Evolutionary conservation across 1,284 basidiomycete species (phyloP), one percentile per base, ranked within the genome.

Genomic region (Microstroma glucosiphilum): DNA sequence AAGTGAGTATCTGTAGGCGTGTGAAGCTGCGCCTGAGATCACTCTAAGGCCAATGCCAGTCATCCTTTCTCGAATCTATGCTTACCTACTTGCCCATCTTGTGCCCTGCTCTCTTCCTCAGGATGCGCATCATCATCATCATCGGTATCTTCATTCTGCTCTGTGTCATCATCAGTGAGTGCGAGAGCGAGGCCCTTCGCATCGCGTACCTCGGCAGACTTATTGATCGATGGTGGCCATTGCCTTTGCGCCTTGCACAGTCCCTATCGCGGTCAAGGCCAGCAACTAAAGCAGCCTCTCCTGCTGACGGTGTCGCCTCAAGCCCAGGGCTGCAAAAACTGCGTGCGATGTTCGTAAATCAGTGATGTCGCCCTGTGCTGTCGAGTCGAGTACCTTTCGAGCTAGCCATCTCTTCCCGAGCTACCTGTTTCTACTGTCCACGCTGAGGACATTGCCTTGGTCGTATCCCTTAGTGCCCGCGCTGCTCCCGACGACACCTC

Each of bases 151-250:
- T 79, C 62, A 73, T 75, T 59, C 62, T 79, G 23, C 70, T 79
- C 49, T 72, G 71, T 63, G 67, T 79, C 53, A 79, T 79, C 65
- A 75, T 79, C 68, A 73, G 72, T 76, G 56, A 70, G 73, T 74
- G 25, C 3, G 8, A 21, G 43, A 48, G 21, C 17, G 17, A 48
- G 17, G 43, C 21, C n/a, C 3, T 48, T 48, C 43, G 17, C 43
- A 17, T 21, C 6, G 6, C 12, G 15, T 17, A 48, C 43, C 17
- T 21, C 43, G 15, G 21, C 43, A 21, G 15, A 12, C 43, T 3
- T 48, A 48, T 12, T 21, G 43, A 48, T 12, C 4, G 17, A 17
- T n/a, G 17, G 6, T 48, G 6, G 17, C 21, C 43, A 12, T n/a
- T 21, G 4, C 21, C 21, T 12, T 12, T 48, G 4, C 43, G 43